Evolutionary conservation across 1,139 yeast species (phyloP).

Genomic region (Magnusiomyces tetraspermus): DNA sequence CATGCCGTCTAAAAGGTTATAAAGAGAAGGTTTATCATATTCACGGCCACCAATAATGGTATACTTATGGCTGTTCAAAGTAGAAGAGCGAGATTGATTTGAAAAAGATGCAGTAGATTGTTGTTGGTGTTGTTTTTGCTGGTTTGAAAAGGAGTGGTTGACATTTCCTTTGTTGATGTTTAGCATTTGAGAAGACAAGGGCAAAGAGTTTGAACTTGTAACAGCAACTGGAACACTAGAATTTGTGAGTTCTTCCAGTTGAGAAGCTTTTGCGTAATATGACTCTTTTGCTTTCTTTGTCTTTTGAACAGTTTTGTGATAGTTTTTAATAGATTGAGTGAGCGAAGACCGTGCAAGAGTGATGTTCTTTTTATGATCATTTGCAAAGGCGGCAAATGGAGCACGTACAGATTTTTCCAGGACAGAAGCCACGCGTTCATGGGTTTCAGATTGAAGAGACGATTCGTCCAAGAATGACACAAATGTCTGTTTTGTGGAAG

Average conservation of each 20-base stretch:
- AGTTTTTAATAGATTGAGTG: conserved; percentile 40
- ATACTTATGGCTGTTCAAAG: background rate
- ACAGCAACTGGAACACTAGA: conserved; percentile 10
- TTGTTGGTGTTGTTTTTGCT: background rate
- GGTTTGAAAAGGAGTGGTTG: too few relatives aligned
- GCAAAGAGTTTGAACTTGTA: conserved; percentile 8
- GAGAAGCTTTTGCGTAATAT: conserved; percentile 65
- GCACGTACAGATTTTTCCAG: conserved; percentile 50
- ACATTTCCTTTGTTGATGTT: too few relatives aligned
- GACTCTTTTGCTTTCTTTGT: conserved; percentile 51
- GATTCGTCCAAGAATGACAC: conserved; percentile 43
- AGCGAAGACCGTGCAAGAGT: conserved; percentile 48
- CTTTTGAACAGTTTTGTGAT: conserved; percentile 37
- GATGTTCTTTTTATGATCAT: conserved; percentile 57
- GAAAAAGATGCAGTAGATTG: background rate
- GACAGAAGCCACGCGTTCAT: conserved; percentile 51
- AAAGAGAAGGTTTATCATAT: background rate
- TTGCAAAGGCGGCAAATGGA: conserved; percentile 67
- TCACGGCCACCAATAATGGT: background rate
- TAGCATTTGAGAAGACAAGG: conserved; percentile 4
- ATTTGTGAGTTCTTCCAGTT: conserved; percentile 44
- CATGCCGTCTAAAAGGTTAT: conserved; percentile 27
- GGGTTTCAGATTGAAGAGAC: conserved; percentile 54
- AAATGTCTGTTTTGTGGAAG: conserved; percentile 46
- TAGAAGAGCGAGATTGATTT: background rate